Evolutionary conservation across 106 monocot species (phyloP).

Genomic region (Phalaenopsis equestris): DNA sequence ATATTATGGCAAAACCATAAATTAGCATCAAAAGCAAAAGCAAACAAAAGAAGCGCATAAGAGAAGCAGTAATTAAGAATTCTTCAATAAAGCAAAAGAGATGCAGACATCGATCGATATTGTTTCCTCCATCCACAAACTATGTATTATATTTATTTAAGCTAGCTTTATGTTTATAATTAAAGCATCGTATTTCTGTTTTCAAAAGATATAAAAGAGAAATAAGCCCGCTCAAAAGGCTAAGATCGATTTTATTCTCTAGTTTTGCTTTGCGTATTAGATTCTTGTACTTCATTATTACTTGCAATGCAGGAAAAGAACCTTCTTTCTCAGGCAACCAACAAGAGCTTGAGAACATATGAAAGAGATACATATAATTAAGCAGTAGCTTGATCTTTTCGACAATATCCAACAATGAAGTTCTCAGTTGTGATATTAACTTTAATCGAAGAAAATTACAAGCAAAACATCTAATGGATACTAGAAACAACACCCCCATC

Average conservation of each 20-base stretch:
- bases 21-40: no score
- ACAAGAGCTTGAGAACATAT: no score
- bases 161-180: background rate
- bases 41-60: no score
- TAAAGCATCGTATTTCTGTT: background rate
- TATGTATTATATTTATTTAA: background rate
- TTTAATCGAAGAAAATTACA: no score
- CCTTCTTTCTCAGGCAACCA: background rate
- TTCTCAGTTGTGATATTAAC: no score
- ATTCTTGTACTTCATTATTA: background rate
- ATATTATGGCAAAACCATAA: no score
- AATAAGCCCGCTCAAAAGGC: background rate
- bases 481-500: no score
- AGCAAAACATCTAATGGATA: no score
- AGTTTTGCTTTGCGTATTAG: background rate
- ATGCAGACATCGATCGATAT: background rate
- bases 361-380: no score
- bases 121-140: background rate
- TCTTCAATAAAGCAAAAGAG: background rate
- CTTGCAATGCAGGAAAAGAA: conserved; percentile 1
- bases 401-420: no score
- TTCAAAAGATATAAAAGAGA: background rate
- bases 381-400: no score
- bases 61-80: no score
- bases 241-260: background rate